A percentile compares a stretch with the other conserved stretches of the same genome.
Conservation (phyloP, 192 early-diverging fungal genomes). For the Chytriomyces sp. region DNA sequence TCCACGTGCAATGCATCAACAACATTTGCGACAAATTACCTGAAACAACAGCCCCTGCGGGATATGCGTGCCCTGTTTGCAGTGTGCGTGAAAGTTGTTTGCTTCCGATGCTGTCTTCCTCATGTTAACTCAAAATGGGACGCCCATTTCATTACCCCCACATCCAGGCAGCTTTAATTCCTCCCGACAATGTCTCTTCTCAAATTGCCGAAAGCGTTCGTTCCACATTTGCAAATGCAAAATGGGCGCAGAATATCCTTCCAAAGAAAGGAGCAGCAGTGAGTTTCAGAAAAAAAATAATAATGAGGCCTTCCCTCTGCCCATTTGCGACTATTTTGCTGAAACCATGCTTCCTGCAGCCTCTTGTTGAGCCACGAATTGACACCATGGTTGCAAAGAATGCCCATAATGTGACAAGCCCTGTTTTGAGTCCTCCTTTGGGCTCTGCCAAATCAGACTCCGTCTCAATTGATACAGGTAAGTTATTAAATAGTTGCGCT, state of each 20-base stretch:
- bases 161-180: conserved; percentile 41
- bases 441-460: background rate
- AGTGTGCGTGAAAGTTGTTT: conserved; percentile 25
- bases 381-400: conserved; percentile 8
- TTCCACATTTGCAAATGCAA: conserved; percentile 30
- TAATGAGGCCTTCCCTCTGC: background rate
- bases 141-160: background rate
- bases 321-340: background rate
- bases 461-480: conserved; percentile 26
- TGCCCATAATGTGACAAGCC: conserved; percentile 13
- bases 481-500: background rate
- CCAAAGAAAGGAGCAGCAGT: conserved; percentile 17
- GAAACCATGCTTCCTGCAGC: too few relatives aligned
- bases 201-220: conserved; percentile 40
- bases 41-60: conserved; percentile 50
- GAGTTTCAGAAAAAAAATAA: background rate
- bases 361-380: background rate
- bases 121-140: background rate
- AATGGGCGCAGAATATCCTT: conserved; percentile 49
- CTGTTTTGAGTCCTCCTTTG: background rate
- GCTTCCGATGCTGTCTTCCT: background rate
- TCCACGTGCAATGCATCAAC: conserved; percentile 48
- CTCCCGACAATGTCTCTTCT: conserved; percentile 33
- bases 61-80: conserved; percentile 49
- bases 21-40: conserved; percentile 36